Base-by-base conservation (phyloP, 2,329 filamentous ascomycete genomes). In the Penicillium hesseltinei region DNA sequence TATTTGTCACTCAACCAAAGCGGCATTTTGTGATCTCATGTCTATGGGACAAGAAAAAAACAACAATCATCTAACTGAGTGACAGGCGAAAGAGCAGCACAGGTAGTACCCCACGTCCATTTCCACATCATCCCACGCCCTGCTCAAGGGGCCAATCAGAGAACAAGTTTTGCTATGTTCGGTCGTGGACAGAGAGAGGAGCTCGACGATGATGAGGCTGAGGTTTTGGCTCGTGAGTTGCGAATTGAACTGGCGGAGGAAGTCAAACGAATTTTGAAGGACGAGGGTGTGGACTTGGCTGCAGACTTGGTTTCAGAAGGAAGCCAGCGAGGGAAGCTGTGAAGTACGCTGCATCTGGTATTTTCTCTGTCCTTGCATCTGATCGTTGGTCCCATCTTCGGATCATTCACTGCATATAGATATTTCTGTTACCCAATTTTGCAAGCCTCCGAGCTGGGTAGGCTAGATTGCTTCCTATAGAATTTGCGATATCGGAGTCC, bases 81-180 rank as follows among this genome's bases (percentile, higher is more conserved):
- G 15, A 55, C 64, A 85, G 85, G 93, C 17, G 87, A 87, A 4
- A 85, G 91, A 33, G 93, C 93, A 2, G 92, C 92, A 2, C 93
- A 97, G 77, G 91, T 96, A 17, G 92, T 97, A 2, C 89, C 89
- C 23, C 93, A 97, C 74, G 88, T 95, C 48, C 93, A 99, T 74
- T 97, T 95, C 73, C 94, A 99, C 68, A 83, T 97, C 51, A 95
- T 99, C 35, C 93, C 93, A 0, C 80, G 93, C 38, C 92, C 92
- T 45, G 71, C 75, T 2, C 57, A 71, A 38, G 70, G 74, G 35
- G 51, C 56, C 43, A 44, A 60, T 56, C 35, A 69, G 25, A 68
- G 62, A 52, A 64, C 64, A 47, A 72, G 72, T 50, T 79, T 75
- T 62, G 73, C 75, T 38, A 77, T 80, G 70, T 80, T 80, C 66